These are phyloP conservation scores for Blastobotrys peoriensis DNA, from an alignment of 805 yeast genomes.

Conservation along the genomic window DNA sequence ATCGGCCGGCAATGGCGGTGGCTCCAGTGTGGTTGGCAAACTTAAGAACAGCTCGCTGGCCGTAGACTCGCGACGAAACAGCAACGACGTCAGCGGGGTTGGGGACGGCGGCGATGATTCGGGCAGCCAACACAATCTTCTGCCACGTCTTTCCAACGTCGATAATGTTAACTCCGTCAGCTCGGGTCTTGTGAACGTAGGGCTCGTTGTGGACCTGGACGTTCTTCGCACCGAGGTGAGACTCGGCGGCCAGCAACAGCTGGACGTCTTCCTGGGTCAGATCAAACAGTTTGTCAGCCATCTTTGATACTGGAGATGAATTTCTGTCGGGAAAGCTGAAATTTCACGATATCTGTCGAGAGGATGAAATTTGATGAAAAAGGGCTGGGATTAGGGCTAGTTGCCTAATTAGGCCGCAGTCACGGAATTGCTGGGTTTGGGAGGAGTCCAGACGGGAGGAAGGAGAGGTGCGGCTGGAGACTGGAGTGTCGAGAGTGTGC, in stretches of 20 bases:
- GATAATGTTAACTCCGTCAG: slow-evolving; percentile 98
- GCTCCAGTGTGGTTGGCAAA: slow-evolving; percentile 99
- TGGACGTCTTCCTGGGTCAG: slow-evolving; percentile 98
- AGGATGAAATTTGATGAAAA: too few relatives aligned
- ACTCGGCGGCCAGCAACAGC: slow-evolving; percentile 98
- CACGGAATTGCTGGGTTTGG: too few relatives aligned
- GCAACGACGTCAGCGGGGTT: slow-evolving; percentile 98
- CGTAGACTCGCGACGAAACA: slow-evolving; percentile 97
- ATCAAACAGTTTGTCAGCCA: slow-evolving; percentile 28
- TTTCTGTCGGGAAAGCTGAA: too few relatives aligned
- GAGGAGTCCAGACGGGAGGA: too few relatives aligned
- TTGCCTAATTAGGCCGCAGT: too few relatives aligned
- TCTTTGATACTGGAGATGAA: too few relatives aligned
- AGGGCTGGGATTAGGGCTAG: too few relatives aligned
- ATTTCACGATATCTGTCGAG: too few relatives aligned
- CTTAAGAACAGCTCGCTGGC: slow-evolving; percentile 99
- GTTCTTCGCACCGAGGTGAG: slow-evolving; percentile 99
- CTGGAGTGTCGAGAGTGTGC: too few relatives aligned
- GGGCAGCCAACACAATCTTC: slow-evolving; percentile 98
- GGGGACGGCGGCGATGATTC: slow-evolving; percentile 99
- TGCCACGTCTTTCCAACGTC: slow-evolving; percentile 99
- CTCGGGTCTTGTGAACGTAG: slow-evolving; percentile 88
- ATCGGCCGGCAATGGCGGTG: slow-evolving; percentile 99
- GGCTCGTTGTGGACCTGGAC: slow-evolving; percentile 89
- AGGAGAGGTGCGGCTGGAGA: too few relatives aligned